Percentiles rank a stretch among this genome's conserved stretches.
Conservation (phyloP, 169 alveolate species). For the Plasmodium cynomolgi region DNA sequence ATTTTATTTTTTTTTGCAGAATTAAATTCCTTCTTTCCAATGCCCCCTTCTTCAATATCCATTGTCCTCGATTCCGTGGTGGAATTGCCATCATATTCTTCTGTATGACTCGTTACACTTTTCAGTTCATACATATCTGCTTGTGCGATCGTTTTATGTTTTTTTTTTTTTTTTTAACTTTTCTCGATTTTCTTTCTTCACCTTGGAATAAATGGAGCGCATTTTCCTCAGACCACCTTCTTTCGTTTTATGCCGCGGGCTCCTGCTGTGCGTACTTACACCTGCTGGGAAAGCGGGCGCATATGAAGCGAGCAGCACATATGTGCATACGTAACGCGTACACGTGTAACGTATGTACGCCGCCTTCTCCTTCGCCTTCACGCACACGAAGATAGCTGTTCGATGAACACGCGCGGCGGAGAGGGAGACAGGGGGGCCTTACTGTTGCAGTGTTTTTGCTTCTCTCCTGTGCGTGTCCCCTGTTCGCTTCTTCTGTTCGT, state of each 20-base stretch:
- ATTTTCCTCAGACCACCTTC: background rate
- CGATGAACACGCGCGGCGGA: background rate
- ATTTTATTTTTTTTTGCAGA: conserved; percentile 9
- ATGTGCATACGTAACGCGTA: background rate
- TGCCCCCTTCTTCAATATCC: conserved; percentile 20
- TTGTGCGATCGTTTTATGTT: background rate
- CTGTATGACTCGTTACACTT: conserved; percentile 14
- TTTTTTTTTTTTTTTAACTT: background rate
- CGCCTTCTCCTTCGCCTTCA: background rate
- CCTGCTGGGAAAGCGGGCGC: background rate
- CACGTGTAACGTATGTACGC: background rate
- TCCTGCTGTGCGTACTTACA: background rate
- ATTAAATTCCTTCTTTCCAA: background rate
- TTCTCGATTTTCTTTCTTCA: background rate
- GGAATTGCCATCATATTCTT: conserved; percentile 15
- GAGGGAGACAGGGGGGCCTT: background rate
- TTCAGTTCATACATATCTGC: conserved; percentile 18
- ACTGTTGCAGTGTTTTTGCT: background rate
- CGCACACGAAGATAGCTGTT: background rate
- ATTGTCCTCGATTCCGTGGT: conserved; percentile 8
- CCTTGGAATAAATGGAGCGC: background rate
- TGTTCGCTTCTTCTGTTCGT: no score
- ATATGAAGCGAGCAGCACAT: background rate
- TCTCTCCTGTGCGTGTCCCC: background rate
- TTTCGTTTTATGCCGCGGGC: background rate